A percentile compares a stretch with the other conserved stretches of the same genome.
Evolutionary conservation across 179 eudicot species (phyloP).

Genomic region (Beta corolliflora): DNA sequence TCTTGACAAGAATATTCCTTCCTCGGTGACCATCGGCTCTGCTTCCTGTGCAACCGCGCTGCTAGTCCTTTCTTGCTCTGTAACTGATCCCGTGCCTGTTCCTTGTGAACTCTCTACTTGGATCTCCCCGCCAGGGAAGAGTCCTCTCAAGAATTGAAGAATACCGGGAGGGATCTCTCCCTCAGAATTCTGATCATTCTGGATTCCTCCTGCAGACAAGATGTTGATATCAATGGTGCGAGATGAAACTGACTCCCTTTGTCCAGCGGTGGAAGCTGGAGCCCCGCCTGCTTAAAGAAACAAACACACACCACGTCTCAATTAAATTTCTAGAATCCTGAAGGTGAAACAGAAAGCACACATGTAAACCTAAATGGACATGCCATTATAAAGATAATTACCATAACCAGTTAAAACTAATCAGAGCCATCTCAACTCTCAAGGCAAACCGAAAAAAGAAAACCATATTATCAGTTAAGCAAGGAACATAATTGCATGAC

Average conservation of each 20-base stretch:
- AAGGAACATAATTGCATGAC: too few species aligned
- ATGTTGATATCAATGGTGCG: conserved; percentile 52
- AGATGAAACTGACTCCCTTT: conserved; percentile 28
- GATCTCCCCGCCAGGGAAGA: conserved; percentile 51
- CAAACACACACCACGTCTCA: background rate
- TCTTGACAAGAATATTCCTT: conserved; percentile 47
- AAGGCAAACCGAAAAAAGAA: too few species aligned
- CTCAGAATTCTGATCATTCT: conserved; percentile 31
- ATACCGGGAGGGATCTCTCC: conserved; percentile 41
- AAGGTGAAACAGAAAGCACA: background rate
- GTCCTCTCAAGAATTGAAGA: conserved; percentile 41
- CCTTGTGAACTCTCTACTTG: conserved; percentile 44
- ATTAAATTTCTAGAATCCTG: background rate
- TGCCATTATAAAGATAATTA: background rate
- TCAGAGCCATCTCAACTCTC: background rate
- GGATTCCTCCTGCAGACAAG: conserved; percentile 36
- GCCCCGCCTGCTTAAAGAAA: conserved; percentile 27
- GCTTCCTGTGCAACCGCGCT: conserved; percentile 31
- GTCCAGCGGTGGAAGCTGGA: conserved; percentile 20
- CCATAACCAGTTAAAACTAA: too few species aligned
- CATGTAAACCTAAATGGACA: background rate
- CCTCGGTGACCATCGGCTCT: conserved; percentile 36
- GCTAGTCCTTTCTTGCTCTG: conserved; percentile 37
- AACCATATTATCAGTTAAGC: too few species aligned
- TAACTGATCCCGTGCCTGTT: conserved; percentile 18